These are phyloP conservation scores for Penicillium fimorum DNA, from an alignment of 495 filamentous ascomycete species.

Conservation along the genomic window DNA sequence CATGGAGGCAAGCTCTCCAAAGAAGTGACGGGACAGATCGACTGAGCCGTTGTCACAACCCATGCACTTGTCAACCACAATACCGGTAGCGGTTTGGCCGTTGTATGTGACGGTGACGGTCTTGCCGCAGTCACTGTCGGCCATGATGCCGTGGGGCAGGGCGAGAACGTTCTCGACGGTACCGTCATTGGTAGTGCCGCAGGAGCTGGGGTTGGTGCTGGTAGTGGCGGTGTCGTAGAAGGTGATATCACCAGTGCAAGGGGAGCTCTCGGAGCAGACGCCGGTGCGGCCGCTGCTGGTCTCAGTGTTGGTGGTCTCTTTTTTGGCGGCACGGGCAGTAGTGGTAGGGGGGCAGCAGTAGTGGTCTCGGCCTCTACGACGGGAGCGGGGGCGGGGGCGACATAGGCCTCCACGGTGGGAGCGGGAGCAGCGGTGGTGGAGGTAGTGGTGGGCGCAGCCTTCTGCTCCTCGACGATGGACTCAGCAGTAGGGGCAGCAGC, in stretches of 20 bases:
- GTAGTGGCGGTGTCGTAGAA: conserved; percentile 48
- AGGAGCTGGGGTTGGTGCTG: conserved; percentile 40
- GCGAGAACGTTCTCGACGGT: conserved; percentile 44
- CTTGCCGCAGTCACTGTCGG: conserved; percentile 63
- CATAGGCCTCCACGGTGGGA: conserved; percentile 9
- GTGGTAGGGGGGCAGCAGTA: conserved; percentile 6
- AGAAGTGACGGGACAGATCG: conserved; percentile 48
- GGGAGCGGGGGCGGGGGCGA: conserved; percentile 10
- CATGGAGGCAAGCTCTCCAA: conserved; percentile 33
- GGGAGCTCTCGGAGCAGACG: conserved; percentile 34
- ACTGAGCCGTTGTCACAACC: conserved; percentile 54
- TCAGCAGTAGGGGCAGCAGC: conserved; percentile 11
- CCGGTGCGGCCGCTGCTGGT: conserved; percentile 32
- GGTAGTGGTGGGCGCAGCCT: conserved; percentile 13
- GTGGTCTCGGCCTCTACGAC: conserved; percentile 15
- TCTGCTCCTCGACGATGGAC: conserved; percentile 7
- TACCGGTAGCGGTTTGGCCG: conserved; percentile 56
- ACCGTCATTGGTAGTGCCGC: conserved; percentile 45
- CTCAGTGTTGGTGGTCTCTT: conserved; percentile 14
- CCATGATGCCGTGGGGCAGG: conserved; percentile 52
- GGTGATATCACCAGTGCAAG: conserved; percentile 44
- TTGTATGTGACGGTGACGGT: conserved; percentile 57
- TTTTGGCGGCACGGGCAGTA: conserved; percentile 7
- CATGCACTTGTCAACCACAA: conserved; percentile 72
- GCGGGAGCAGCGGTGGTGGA: conserved; percentile 9